Percentiles rank a stretch among this genome's conserved stretches.
phyloP scores from a whole-genome alignment of 768 basidiomycete species.

The Sarcodon sp. region DNA sequence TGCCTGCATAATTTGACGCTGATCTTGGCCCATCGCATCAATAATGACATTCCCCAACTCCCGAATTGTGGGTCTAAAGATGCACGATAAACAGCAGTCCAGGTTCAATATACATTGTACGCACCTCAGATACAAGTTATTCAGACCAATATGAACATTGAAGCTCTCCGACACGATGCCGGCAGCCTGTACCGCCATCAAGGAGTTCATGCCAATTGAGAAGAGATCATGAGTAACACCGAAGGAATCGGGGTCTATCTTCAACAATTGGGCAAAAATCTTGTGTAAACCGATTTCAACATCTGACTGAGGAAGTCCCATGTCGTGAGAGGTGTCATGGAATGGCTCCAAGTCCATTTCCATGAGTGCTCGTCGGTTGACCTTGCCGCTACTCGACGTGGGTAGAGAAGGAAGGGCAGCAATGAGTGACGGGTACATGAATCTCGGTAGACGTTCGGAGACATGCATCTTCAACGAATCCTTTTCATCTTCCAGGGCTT shows the following conservation, averaged over 20 bases:
- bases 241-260: conserved; percentile 10
- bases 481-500: conserved; percentile 3
- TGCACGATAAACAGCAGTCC: background rate
- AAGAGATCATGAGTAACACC: conserved; percentile 17
- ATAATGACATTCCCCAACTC: conserved; percentile 15
- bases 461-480: conserved; percentile 12
- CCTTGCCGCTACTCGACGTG: conserved; percentile 15
- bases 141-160: conserved; percentile 15
- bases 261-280: conserved; percentile 14
- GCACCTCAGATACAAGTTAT: conserved; percentile 16
- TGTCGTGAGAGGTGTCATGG: conserved; percentile 10
- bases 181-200: conserved; percentile 20
- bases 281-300: conserved; percentile 14
- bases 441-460: conserved; percentile 17
- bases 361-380: conserved; percentile 15
- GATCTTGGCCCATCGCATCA: conserved; percentile 13
- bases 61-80: conserved; percentile 12
- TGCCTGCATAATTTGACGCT: conserved; percentile 15
- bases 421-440: conserved; percentile 18
- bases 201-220: conserved; percentile 16
- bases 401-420: conserved; percentile 13
- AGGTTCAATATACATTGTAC: background rate
- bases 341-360: conserved; percentile 14
- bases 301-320: conserved; percentile 14
- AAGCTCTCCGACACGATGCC: conserved; percentile 17